Evolutionary conservation across 306 rosid genomes (phyloP), one percentile per base, ranked within the genome.

Genomic region (Sicyos baderoa): DNA sequence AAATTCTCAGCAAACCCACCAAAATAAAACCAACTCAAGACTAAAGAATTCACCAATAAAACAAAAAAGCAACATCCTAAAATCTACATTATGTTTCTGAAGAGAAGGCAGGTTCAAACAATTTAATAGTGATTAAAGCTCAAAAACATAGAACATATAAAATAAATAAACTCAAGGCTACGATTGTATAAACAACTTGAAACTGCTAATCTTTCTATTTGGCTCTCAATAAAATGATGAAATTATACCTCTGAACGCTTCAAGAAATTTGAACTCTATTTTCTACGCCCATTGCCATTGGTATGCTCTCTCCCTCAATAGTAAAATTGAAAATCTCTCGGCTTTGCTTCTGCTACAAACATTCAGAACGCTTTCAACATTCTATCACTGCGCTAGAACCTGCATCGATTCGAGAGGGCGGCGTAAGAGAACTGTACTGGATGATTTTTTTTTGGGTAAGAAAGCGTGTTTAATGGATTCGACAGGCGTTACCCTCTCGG

Each of bases 401-500:
- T 66, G 71, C 37, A 66, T 8, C 44, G 21, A 66, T 48, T 27
- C 19, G 35, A 29, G 5, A 68, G 75, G 71, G 35, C 67, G 71
- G 35, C 67, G 45, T 70, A 62, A 74, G 74, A 72, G 76, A 78
- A 74, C 68, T 74, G 78, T 83, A 76, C 77, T 79, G 72, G 27
- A 55, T 71, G 78, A 62, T 63, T 70, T 1, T 32, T 35, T 35
- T 35, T 62, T 15, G 51, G 78, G 15, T 0, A 71, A 69, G 55
- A 68, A 76, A 84, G 86, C 40, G 78, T 91, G 40, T 78, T 50
- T 69, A 16, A 51, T 27, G 56, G 49, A 50, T 51, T 52, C 5
- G 17, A 50, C 9, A 51, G 49, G 29, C 60, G 5, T 51, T 22
- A 76, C 89, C 85, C 95, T 88, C 80, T 94, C 99, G 4, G 91